Conservation (phyloP, 2,329 filamentous ascomycete genomes). For the Colletotrichum tamarilloi region DNA sequence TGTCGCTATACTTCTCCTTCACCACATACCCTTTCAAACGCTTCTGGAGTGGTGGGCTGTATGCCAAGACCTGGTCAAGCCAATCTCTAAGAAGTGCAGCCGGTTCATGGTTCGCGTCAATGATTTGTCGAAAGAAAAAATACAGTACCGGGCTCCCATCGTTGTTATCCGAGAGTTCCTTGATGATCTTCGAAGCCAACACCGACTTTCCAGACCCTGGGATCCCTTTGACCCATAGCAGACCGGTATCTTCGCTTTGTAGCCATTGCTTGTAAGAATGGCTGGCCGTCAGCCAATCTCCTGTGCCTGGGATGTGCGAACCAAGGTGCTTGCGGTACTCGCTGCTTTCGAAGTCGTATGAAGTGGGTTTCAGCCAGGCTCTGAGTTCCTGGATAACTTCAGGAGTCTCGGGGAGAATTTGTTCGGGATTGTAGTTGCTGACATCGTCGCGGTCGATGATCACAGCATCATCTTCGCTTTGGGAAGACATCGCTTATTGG, state of each 20-base stretch:
- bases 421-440: constrained; percentile 45
- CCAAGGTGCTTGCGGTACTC: constrained; percentile 43
- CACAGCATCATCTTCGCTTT: constrained; percentile 38
- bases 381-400: constrained; percentile 38
- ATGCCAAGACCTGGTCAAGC: constrained; percentile 45
- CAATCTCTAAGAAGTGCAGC: constrained; percentile 47
- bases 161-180: background rate
- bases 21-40: constrained; percentile 36
- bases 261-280: constrained; percentile 37
- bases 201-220: constrained; percentile 46
- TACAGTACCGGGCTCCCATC: constrained; percentile 44
- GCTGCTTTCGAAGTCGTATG: constrained; percentile 40
- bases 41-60: constrained; percentile 44
- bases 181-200: constrained; percentile 2
- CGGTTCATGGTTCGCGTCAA: constrained; percentile 48
- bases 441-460: constrained; percentile 43
- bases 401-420: constrained; percentile 44
- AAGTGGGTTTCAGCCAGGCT: constrained; percentile 45
- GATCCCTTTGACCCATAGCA: constrained; percentile 47
- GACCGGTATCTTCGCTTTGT: background rate
- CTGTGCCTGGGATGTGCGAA: constrained; percentile 38
- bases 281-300: constrained; percentile 35
- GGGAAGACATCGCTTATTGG: background rate
- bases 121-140: constrained; percentile 54
- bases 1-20: background rate